Conservation (phyloP, 495 filamentous ascomycete species). For the Elaphomyces granulatus region DNA sequence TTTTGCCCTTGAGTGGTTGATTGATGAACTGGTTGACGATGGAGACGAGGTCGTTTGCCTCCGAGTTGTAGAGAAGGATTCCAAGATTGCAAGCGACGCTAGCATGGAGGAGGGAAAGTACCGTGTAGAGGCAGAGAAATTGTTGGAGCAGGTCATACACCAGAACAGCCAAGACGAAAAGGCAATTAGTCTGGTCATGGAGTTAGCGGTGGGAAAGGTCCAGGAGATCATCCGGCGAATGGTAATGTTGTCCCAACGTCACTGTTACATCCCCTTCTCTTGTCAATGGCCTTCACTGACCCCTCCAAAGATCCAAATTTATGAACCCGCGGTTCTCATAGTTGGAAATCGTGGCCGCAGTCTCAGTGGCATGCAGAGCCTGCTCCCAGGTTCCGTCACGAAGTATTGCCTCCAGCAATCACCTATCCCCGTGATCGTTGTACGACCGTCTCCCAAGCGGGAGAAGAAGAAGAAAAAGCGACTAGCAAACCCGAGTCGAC, state of each 20-base stretch:
- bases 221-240: conserved; percentile 86
- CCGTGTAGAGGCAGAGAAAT: conserved; percentile 58
- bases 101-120: conserved; percentile 61
- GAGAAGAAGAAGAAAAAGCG: conserved; percentile 87
- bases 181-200: conserved; percentile 75
- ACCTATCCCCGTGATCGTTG: conserved; percentile 93
- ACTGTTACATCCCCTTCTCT: conserved; percentile 13
- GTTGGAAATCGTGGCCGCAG: conserved; percentile 85
- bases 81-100: conserved; percentile 51
- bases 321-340: conserved; percentile 89
- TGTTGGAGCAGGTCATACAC: conserved; percentile 64
- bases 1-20: conserved; percentile 84
- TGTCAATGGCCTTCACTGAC: conserved; percentile 8
- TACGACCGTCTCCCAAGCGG: conserved; percentile 78
- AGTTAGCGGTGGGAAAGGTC: conserved; percentile 84
- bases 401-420: conserved; percentile 96
- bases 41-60: conserved; percentile 95
- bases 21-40: conserved; percentile 91
- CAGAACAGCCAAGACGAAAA: conserved; percentile 68
- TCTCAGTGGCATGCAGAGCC: conserved; percentile 73
- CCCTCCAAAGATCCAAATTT: conserved; percentile 64
- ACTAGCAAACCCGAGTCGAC: conserved; percentile 58
- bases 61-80: conserved; percentile 75
- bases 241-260: conserved; percentile 30
- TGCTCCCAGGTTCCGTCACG: conserved; percentile 86